Base-by-base conservation (phyloP, 2,329 filamentous ascomycete genomes). In the Pseudogymnoascus destructans region DNA sequence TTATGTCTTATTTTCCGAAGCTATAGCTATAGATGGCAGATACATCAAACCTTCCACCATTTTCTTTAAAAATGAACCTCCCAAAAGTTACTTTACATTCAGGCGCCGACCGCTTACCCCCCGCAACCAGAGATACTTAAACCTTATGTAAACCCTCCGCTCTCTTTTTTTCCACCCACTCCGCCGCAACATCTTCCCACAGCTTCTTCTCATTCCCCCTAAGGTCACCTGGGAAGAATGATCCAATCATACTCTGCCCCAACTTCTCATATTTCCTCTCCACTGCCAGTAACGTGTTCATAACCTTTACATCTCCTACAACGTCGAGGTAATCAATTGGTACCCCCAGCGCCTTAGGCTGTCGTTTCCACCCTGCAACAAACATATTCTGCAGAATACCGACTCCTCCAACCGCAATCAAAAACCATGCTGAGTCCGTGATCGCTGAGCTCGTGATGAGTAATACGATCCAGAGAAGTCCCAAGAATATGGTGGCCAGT, bases 351-450 rank as follows among this genome's bases (percentile, higher is more conserved):
- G 65, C 64, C n/a, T 65, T 54, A 0, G 71, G 68, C 2, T 57
- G 52, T 3, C 70, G 65, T 35, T 62, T 60, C 32, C 60, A 62
- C 7, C 66, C 71, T 0, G 71, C 71, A 3, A 72, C 68, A 55
- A 66, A 65, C 11, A 71, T 65, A 59, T 74, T 75, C 59, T 75
- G 72, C 0, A 73, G 36, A 59, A 73, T 72, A 11, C 73, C 73
- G 19, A 74, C 62, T 3, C 66, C 68, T 0, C 74, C 73, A 3
- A 75, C 66, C 0, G 65, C 70, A 4, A 76, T 64, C 7, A 76
- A 63, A 60, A 66, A 74, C 73, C 73, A 76, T 1, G 70, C 67
- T 35, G 74, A 60, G 3, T 66, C 32, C n/a, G 69, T 65, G 2
- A 73, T 40, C 0, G 71, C 73, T 0, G 71, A 64, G 0, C 70